Percentiles rank a stretch among this genome's conserved stretches.
Evolutionary conservation across 805 yeast species (phyloP).

Genomic region (Saccharomycopsis olivae): DNA sequence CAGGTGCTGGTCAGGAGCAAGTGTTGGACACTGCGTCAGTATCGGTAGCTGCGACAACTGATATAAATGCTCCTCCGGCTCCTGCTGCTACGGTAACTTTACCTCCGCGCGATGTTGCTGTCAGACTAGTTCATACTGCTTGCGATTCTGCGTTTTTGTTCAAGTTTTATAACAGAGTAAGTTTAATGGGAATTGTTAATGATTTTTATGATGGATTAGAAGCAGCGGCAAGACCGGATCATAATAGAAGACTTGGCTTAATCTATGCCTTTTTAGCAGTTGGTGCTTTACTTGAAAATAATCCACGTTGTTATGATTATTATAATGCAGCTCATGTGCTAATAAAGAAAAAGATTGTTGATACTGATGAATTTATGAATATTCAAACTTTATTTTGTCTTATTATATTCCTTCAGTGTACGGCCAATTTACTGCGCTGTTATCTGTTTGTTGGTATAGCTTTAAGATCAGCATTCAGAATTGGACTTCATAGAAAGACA

Average conservation of each 20-base stretch:
- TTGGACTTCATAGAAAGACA: constrained; percentile 73
- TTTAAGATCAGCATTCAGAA: constrained; percentile 66
- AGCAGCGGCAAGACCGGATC: neutral
- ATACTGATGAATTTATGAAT: constrained; percentile 17
- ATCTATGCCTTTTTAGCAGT: constrained; percentile 83
- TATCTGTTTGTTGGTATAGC: constrained; percentile 88
- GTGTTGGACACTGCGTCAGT: no score
- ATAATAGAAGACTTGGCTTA: constrained; percentile 54
- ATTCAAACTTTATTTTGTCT: constrained; percentile 63
- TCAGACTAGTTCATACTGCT: constrained; percentile 59
- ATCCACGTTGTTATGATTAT: constrained; percentile 16
- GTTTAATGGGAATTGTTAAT: constrained; percentile 12
- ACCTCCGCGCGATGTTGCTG: constrained; percentile 67
- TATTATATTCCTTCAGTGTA: constrained; percentile 76
- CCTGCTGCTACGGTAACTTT: constrained; percentile 28
- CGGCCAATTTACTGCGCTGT: constrained; percentile 79
- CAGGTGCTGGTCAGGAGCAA: no score
- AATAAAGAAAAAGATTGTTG: constrained; percentile 15
- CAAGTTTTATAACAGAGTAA: constrained; percentile 65
- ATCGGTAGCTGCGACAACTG: neutral
- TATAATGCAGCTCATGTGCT: constrained; percentile 17
- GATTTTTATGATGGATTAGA: constrained; percentile 12
- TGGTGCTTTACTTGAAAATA: constrained; percentile 54
- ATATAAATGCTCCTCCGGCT: neutral
- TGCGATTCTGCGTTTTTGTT: constrained; percentile 84